phyloP scores from a whole-genome alignment of 441 rosid species.

The Mallotus japonicus region DNA sequence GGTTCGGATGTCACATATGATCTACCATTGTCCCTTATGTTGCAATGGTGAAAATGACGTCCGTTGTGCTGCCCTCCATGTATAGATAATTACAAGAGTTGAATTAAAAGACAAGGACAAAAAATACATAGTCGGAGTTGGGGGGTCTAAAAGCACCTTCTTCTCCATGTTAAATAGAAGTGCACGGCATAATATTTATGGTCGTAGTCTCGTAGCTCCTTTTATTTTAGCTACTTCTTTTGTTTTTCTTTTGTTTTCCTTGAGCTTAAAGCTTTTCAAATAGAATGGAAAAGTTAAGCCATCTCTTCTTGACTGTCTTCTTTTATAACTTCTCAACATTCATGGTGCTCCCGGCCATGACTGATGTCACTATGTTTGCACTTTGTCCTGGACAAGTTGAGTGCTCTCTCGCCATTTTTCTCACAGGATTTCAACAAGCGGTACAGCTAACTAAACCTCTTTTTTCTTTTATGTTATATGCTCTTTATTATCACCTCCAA shows the following conservation, averaged over 20 bases:
- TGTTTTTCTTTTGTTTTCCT: neutral
- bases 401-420: constrained; percentile 48
- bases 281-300: constrained; percentile 32
- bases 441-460: constrained; percentile 8
- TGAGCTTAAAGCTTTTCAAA: neutral
- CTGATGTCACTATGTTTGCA: constrained; percentile 41
- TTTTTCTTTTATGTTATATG: neutral
- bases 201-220: neutral
- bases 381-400: constrained; percentile 40
- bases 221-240: neutral
- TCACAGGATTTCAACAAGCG: constrained; percentile 48
- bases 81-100: neutral
- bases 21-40: neutral
- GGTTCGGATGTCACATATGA: neutral
- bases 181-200: neutral
- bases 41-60: neutral
- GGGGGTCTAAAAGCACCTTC: neutral
- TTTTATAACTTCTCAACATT: constrained; percentile 35
- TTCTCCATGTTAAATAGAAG: neutral
- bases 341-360: constrained; percentile 42
- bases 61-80: neutral
- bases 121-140: neutral
- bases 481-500: neutral
- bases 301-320: constrained; percentile 34
- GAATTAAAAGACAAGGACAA: neutral